phyloP scores from a whole-genome alignment of 176 grass and related monocot genomes.

The Cocos nucifera region DNA sequence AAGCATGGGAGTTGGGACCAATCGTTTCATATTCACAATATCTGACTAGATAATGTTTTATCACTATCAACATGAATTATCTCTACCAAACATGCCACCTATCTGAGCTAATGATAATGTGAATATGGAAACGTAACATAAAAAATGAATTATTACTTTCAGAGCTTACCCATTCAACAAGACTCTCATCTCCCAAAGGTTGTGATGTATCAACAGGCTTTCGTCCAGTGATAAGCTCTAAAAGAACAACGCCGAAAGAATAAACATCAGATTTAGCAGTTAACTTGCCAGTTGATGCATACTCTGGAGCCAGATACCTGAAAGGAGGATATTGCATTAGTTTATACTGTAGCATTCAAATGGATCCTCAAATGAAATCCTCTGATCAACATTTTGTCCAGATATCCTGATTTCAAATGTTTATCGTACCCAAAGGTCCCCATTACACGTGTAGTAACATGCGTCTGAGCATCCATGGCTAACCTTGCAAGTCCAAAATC shows the following conservation, averaged over 20 bases:
- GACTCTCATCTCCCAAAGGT: conserved; percentile 90
- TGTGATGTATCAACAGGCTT: conserved; percentile 98
- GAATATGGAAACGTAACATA: too few species aligned
- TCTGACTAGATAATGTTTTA: too few species aligned
- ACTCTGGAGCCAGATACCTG: conserved; percentile 97
- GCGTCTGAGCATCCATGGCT: conserved; percentile 73
- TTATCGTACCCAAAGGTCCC: conserved; percentile 89
- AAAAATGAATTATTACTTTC: neutral
- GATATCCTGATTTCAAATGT: conserved; percentile 3
- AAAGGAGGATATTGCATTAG: conserved; percentile 5
- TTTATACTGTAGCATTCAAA: neutral
- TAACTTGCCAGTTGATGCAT: conserved; percentile 81
- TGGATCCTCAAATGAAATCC: neutral
- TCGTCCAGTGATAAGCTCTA: conserved; percentile 97
- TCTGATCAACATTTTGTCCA: conserved; percentile 6
- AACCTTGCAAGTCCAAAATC: conserved; percentile 99
- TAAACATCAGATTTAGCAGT: conserved; percentile 97
- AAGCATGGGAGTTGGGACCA: too few species aligned
- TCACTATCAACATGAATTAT: too few species aligned
- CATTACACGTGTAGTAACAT: conserved; percentile 93
- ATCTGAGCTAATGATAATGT: too few species aligned
- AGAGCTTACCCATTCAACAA: conserved; percentile 89
- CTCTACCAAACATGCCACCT: too few species aligned
- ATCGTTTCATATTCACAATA: too few species aligned
- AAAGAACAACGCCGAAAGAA: conserved; percentile 98